phyloP scores from a whole-genome alignment of 768 basidiomycete genomes.

The Hirschioporus abietinus region DNA sequence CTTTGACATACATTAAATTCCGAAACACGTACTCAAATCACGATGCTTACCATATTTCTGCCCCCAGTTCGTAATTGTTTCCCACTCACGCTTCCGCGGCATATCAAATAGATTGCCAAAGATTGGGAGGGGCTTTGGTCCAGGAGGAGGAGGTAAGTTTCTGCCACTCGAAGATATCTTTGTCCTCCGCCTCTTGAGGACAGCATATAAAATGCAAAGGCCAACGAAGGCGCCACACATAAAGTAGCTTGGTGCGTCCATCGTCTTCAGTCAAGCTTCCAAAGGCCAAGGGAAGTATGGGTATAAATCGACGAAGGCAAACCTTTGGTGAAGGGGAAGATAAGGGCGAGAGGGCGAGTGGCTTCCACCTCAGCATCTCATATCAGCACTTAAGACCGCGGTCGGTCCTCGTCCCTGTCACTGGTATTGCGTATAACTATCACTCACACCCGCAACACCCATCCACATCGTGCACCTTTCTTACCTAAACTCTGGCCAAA shows the following conservation, averaged over 20 bases:
- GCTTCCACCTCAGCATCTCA: too few species aligned
- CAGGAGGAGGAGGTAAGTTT: constrained; percentile 27
- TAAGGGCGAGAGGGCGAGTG: too few species aligned
- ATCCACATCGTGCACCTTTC: background rate
- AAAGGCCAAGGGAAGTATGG: too few species aligned
- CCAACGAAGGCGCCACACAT: background rate
- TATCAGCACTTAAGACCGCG: too few species aligned
- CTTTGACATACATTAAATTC: constrained; percentile 3
- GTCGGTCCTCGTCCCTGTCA: too few species aligned
- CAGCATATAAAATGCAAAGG: background rate
- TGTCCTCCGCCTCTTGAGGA: background rate
- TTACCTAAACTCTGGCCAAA: background rate
- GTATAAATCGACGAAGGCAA: too few species aligned
- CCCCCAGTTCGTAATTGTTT: constrained; percentile 38
- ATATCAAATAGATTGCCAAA: constrained; percentile 10
- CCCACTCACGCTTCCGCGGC: constrained; percentile 16
- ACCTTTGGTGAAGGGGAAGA: too few species aligned
- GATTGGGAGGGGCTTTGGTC: constrained; percentile 19
- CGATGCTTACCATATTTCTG: constrained; percentile 27
- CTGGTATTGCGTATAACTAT: too few species aligned
- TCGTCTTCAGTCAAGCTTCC: background rate
- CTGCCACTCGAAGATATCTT: constrained; percentile 6
- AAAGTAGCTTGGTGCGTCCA: background rate
- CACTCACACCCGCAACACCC: too few species aligned
- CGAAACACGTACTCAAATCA: background rate